Percentiles rank a stretch among this genome's conserved stretches.
phyloP scores from a whole-genome alignment of 2,329 filamentous ascomycete genomes.

The Annulohypoxylon truncatum region DNA sequence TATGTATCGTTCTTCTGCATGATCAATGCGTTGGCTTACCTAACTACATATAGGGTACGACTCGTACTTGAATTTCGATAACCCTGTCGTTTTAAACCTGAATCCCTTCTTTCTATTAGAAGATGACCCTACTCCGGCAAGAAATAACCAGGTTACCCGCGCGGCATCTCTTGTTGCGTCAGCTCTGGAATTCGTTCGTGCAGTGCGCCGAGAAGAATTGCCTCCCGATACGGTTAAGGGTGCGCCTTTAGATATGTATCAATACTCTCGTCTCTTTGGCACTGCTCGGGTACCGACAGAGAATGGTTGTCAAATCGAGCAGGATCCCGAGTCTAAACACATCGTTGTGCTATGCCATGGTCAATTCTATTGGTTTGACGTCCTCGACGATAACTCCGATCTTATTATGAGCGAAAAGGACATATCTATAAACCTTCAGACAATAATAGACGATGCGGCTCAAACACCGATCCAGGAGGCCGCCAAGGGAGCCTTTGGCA shows the following conservation, averaged over 20 bases:
- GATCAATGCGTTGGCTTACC: conserved; percentile 35
- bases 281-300: conserved; percentile 95
- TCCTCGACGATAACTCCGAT: conserved; percentile 92
- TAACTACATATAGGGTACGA: conserved; percentile 80
- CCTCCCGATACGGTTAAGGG: conserved; percentile 88
- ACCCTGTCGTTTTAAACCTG: conserved; percentile 94
- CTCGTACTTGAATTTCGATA: conserved; percentile 97
- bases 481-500: conserved; percentile 92
- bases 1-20: conserved; percentile 61
- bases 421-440: conserved; percentile 88
- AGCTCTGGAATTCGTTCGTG: conserved; percentile 89
- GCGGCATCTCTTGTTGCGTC: conserved; percentile 93
- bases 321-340: conserved; percentile 93
- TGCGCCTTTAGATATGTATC: conserved; percentile 95
- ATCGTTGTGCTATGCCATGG: conserved; percentile 93
- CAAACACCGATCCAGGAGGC: conserved; percentile 92
- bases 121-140: conserved; percentile 94
- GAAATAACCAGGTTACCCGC: conserved; percentile 95
- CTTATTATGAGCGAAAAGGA: conserved; percentile 98
- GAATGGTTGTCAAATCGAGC: conserved; percentile 93
- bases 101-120: conserved; percentile 98
- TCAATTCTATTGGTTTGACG: conserved; percentile 99
- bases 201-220: conserved; percentile 91
- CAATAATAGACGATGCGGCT: conserved; percentile 89
- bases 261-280: conserved; percentile 94